phyloP scores from a whole-genome alignment of 306 rosid genomes.

The Vigna hirtella region DNA sequence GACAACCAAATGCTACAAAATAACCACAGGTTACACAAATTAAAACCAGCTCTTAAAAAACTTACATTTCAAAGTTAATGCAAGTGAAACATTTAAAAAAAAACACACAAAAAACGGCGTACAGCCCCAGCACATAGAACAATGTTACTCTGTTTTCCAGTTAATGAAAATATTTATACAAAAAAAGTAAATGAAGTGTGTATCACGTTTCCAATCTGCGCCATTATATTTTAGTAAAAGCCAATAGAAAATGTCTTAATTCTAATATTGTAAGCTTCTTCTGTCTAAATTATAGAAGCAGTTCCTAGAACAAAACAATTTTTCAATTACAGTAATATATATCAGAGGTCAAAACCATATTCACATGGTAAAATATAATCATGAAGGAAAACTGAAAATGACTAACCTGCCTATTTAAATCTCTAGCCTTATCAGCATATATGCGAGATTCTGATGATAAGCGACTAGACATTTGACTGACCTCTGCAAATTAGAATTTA shows the following conservation, averaged over 20 bases:
- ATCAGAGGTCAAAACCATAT: constrained; percentile 29
- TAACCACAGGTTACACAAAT: background rate
- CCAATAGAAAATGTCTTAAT: constrained; percentile 17
- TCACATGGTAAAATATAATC: background rate
- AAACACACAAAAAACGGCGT: background rate
- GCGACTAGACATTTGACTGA: constrained; percentile 96
- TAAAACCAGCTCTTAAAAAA: background rate
- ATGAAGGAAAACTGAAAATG: constrained; percentile 42
- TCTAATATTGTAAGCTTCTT: background rate
- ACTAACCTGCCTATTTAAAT: constrained; percentile 91
- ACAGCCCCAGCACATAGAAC: constrained; percentile 2
- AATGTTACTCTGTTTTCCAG: constrained; percentile 27
- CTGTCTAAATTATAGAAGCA: constrained; percentile 32
- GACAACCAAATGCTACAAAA: constrained; percentile 23
- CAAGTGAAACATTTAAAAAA: too few relatives aligned
- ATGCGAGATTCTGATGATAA: constrained; percentile 93
- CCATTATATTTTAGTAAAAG: constrained; percentile 4
- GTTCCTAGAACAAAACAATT: constrained; percentile 22
- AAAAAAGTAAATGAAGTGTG: constrained; percentile 27
- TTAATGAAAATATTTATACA: constrained; percentile 19
- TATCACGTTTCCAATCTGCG: background rate
- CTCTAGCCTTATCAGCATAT: constrained; percentile 95
- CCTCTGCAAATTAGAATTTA: constrained; percentile 76
- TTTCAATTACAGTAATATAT: background rate
- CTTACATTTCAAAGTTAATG: background rate